These are phyloP conservation scores for Vitellaria paradoxa DNA, from an alignment of 179 eudicot genomes.

Conservation along the genomic window DNA sequence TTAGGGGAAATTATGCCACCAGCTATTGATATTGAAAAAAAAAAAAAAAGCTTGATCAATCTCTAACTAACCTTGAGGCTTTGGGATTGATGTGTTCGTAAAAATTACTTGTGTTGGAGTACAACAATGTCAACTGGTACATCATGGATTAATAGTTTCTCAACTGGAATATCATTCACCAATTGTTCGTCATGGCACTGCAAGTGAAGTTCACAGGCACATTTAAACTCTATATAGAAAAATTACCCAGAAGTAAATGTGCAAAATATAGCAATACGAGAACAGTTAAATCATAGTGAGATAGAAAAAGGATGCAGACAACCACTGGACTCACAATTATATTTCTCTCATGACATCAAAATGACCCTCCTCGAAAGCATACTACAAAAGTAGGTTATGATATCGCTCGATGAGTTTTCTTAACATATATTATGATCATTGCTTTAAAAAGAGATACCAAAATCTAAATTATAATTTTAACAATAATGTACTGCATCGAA, in stretches of 20 bases:
- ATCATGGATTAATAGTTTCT: constrained; percentile 79
- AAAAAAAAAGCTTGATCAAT: too few species aligned
- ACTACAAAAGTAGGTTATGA: background rate
- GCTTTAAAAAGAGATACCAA: too few species aligned
- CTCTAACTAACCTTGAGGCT: constrained; percentile 69
- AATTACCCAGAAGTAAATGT: background rate
- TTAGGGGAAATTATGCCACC: background rate
- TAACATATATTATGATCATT: background rate
- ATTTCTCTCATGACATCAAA: background rate
- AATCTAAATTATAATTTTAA: background rate
- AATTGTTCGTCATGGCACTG: constrained; percentile 92
- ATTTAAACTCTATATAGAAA: background rate
- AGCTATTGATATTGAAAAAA: too few species aligned
- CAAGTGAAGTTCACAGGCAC: constrained; percentile 12
- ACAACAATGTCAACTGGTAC: constrained; percentile 95
- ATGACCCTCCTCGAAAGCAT: background rate
- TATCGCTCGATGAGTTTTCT: background rate
- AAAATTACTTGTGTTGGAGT: constrained; percentile 86
- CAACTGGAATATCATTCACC: constrained; percentile 81
- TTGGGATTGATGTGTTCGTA: constrained; percentile 69
- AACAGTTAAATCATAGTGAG: background rate
- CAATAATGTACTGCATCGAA: background rate
- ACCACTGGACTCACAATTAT: background rate
- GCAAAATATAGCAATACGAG: background rate
- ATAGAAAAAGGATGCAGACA: background rate